A percentile compares a stretch with the other conserved stretches of the same genome.
Conservation (phyloP, 192 early-diverging fungal species). For the Backusella westeae region DNA sequence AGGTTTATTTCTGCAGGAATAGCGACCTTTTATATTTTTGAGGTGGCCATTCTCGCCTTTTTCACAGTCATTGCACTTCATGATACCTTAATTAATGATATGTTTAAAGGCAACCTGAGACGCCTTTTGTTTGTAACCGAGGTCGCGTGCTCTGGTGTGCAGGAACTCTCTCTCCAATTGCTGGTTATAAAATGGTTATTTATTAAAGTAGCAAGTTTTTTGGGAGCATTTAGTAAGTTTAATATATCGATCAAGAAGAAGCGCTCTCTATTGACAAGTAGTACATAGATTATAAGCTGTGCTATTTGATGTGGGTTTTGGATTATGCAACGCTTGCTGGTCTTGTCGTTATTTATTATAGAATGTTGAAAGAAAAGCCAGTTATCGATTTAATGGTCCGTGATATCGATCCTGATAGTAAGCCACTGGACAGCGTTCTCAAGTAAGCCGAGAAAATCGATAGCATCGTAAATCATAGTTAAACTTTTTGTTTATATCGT, state of each 20-base stretch:
- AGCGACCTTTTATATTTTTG: background rate
- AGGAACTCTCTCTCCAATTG: background rate
- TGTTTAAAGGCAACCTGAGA: background rate
- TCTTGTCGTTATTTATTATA: background rate
- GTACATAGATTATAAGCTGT: background rate
- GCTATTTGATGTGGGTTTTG: background rate
- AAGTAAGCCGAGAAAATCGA: background rate
- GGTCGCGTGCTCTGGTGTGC: background rate
- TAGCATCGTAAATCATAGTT: background rate
- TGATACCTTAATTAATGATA: background rate
- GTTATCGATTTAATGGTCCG: background rate
- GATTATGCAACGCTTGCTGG: background rate
- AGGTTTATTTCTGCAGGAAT: background rate
- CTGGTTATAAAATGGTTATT: background rate
- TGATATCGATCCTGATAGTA: background rate
- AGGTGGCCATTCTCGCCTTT: background rate
- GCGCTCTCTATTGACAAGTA: background rate
- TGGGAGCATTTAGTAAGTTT: conserved; percentile 9
- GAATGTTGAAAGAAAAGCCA: conserved; percentile 7
- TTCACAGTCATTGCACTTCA: background rate
- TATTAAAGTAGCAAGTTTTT: background rate
- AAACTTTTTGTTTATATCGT: background rate
- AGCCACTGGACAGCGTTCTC: background rate
- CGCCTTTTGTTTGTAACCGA: background rate
- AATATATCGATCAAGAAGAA: background rate